A percentile compares a stretch with the other conserved stretches of the same genome.
These are phyloP conservation scores for Fraxinus sp. DNA, from an alignment of 305 asterid genomes.

Conservation along the genomic window DNA sequence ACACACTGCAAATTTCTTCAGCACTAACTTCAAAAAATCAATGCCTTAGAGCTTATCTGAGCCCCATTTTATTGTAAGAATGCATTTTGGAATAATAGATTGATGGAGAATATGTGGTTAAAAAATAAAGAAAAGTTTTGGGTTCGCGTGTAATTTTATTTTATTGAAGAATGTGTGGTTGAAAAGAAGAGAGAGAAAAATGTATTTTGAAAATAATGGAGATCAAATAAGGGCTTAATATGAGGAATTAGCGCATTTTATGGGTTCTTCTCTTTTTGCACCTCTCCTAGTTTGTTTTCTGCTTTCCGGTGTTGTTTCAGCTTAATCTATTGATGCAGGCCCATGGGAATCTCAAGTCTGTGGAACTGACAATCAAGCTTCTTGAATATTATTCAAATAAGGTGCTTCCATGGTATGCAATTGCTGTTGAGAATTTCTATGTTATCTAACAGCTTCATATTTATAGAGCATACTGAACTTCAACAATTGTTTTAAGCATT, in stretches of 20 bases:
- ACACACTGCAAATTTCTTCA: background rate
- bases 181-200: too few relatives aligned
- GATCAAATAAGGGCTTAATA: background rate
- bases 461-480: background rate
- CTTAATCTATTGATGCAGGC: constrained; percentile 49
- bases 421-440: background rate
- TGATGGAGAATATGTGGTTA: too few relatives aligned
- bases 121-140: too few relatives aligned
- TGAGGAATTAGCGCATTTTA: constrained; percentile 6
- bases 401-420: constrained; percentile 80
- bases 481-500: background rate
- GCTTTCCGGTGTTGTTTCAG: constrained; percentile 21
- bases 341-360: constrained; percentile 47
- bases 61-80: too few relatives aligned
- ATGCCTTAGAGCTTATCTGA: background rate
- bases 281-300: background rate
- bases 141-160: too few relatives aligned
- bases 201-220: too few relatives aligned
- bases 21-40: background rate
- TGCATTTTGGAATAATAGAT: too few relatives aligned
- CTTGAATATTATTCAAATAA: constrained; percentile 67
- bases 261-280: background rate
- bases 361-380: constrained; percentile 50
- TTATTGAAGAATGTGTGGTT: too few relatives aligned
- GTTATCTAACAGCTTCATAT: background rate